These are phyloP conservation scores for Debaryomycetaceae sp. DNA, from an alignment of 1,139 yeast genomes.

Conservation along the genomic window DNA sequence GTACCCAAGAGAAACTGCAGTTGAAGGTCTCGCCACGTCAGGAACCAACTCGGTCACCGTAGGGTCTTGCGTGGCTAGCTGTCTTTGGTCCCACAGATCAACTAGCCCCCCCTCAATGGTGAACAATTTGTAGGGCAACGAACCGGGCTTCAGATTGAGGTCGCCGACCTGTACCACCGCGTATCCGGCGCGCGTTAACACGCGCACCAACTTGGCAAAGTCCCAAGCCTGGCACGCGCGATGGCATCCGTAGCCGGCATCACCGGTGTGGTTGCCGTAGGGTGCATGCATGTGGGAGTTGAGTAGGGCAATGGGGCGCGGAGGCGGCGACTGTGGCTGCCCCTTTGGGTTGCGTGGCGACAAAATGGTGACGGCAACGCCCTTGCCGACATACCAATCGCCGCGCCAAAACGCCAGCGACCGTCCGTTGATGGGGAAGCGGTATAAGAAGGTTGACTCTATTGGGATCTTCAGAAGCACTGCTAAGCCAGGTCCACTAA, in stretches of 20 bases:
- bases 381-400: slow-evolving; percentile 96
- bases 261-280: slow-evolving; percentile 65
- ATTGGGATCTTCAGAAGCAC: slow-evolving; percentile 82
- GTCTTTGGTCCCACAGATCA: slow-evolving; percentile 74
- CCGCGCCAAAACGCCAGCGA: slow-evolving; percentile 93
- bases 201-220: slow-evolving; percentile 60
- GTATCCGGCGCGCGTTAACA: slow-evolving; percentile 70
- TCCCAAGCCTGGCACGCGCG: slow-evolving; percentile 98
- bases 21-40: background rate
- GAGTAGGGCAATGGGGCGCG: slow-evolving; percentile 66
- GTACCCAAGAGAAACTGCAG: background rate
- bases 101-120: slow-evolving; percentile 63
- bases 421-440: slow-evolving; percentile 90
- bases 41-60: background rate
- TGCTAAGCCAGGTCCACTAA: slow-evolving; percentile 92
- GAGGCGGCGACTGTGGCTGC: slow-evolving; percentile 37
- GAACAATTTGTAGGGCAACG: slow-evolving; percentile 73
- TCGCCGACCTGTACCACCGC: slow-evolving; percentile 91
- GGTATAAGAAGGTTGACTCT: slow-evolving; percentile 66
- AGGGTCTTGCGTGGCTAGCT: too few species aligned
- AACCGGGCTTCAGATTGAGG: slow-evolving; percentile 81
- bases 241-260: slow-evolving; percentile 86
- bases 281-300: slow-evolving; percentile 99
- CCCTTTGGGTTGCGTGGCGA: slow-evolving; percentile 12
- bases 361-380: slow-evolving; percentile 72